These are phyloP conservation scores for Peronosclerospora sorghi DNA, from an alignment of 352 stramenopile species.

Conservation along the genomic window DNA sequence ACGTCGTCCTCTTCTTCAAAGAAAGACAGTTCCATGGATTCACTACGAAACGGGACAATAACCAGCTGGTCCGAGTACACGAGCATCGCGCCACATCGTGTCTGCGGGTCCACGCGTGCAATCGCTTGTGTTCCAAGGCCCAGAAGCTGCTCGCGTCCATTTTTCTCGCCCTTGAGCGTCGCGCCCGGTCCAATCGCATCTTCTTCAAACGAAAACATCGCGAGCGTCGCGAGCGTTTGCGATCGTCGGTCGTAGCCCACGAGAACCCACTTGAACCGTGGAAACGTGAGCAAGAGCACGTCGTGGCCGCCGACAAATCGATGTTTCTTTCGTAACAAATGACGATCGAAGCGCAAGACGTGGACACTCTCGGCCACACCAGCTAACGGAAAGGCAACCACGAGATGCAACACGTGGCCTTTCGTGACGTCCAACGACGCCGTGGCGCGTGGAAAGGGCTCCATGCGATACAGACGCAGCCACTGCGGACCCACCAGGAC, in stretches of 20 bases:
- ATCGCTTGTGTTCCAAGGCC: slow-evolving; percentile 42
- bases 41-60: slow-evolving; percentile 69
- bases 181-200: slow-evolving; percentile 72
- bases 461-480: slow-evolving; percentile 71
- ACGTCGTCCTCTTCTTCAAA: slow-evolving; percentile 76
- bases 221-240: slow-evolving; percentile 41
- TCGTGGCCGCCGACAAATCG: slow-evolving; percentile 63
- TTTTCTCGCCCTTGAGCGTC: slow-evolving; percentile 69
- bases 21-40: slow-evolving; percentile 66
- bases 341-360: slow-evolving; percentile 59
- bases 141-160: slow-evolving; percentile 63
- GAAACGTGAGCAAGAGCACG: slow-evolving; percentile 69
- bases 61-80: slow-evolving; percentile 78
- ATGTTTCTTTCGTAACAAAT: slow-evolving; percentile 52
- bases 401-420: slow-evolving; percentile 57
- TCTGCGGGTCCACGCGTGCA: slow-evolving; percentile 60
- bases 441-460: slow-evolving; percentile 30
- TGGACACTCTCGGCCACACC: slow-evolving; percentile 61
- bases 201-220: slow-evolving; percentile 74
- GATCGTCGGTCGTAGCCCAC: slow-evolving; percentile 57
- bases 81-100: slow-evolving; percentile 69
- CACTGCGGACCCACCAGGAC: slow-evolving; percentile 63
- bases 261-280: slow-evolving; percentile 68
- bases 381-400: slow-evolving; percentile 60
- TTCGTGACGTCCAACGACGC: slow-evolving; percentile 14